Evolutionary conservation across 148 eudicot species (phyloP), one percentile per base, ranked within the genome.

Genomic region (Mesembryanthemum crystallinum): DNA sequence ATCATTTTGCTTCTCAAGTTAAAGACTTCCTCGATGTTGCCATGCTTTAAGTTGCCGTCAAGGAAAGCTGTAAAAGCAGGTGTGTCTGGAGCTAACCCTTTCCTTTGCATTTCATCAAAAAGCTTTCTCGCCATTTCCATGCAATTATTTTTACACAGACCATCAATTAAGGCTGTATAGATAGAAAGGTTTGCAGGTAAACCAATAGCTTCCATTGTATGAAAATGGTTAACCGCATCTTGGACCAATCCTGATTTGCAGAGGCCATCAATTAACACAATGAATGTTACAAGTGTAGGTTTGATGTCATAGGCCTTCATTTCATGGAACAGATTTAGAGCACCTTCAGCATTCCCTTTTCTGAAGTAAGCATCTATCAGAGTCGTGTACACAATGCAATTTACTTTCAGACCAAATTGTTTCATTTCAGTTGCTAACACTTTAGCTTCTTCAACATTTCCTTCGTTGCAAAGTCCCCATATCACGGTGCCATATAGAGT

Each of bases 91-190:
- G 75, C 80, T 62, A 94, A 72, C 60, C 96, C 92, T 85, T 89
- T 79, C 35, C 15, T 80, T 71, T 81, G 81, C 96, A 94, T 94
- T 81, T 87, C 93, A 78, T 83, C 79, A 62, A 94, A 94, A 60
- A 94, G 77, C 80, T 71, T 75, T 72, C 64, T 80, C 6, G 97
- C 98, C 82, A 74, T 72, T 67, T 88, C 92, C 23, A 92, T 13
- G 75, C 78, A 73, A 54, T 82, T 86, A 82, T 77, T 78, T 83
- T 88, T 94, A 80, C 96, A 94, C 79, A 88, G 90, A 61, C 94
- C 94, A 67, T 90, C 85, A 79, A 94, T 87, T 61, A 94, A 75
- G 29, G 96, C 82, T 49, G 98, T 90, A 82, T 94, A 94, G 77
- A 89, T 83, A 47, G 78, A 85, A 75, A 92, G 80, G 80, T 83